These are phyloP conservation scores for Aegle marmelos DNA, from an alignment of 345 rosid species.

Conservation along the genomic window DNA sequence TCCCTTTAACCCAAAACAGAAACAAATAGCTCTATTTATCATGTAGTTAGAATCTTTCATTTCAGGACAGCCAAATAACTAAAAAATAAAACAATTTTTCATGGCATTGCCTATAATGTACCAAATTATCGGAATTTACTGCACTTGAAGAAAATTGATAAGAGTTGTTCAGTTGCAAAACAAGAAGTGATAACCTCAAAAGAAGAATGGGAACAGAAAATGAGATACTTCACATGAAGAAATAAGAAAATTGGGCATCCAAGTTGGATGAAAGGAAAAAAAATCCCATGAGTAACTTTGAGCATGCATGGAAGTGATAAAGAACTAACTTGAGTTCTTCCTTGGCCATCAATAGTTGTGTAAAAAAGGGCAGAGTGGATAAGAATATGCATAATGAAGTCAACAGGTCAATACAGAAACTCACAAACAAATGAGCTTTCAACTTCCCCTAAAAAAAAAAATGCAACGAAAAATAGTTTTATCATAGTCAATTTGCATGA, in stretches of 20 bases:
- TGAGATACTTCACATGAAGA: slow-evolving; percentile 81
- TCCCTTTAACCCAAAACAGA: too few relatives aligned
- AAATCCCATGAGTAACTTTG: slow-evolving; percentile 70
- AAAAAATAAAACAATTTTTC: not conserved
- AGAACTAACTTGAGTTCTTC: slow-evolving; percentile 88
- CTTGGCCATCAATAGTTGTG: slow-evolving; percentile 85
- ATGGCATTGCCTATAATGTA: not conserved
- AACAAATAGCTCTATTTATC: too few relatives aligned
- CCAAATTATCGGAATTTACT: not conserved
- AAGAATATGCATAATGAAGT: not conserved
- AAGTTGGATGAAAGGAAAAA: slow-evolving; percentile 88
- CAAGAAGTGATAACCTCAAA: not conserved
- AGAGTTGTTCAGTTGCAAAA: not conserved
- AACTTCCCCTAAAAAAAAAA: not conserved
- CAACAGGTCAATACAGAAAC: not conserved
- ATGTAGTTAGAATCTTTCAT: too few relatives aligned
- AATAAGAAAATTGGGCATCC: slow-evolving; percentile 87
- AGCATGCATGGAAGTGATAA: slow-evolving; percentile 85
- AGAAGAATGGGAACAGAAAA: not conserved
- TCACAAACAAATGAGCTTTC: not conserved
- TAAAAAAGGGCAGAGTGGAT: slow-evolving; percentile 88
- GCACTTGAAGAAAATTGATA: not conserved
- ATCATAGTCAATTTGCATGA: slow-evolving; percentile 33
- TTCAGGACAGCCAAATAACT: too few relatives aligned
- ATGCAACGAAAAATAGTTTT: not conserved